Evolutionary conservation across 331 rosid genomes (phyloP), one percentile per base, ranked within the genome.

Genomic region (Pyrus hybrid): DNA sequence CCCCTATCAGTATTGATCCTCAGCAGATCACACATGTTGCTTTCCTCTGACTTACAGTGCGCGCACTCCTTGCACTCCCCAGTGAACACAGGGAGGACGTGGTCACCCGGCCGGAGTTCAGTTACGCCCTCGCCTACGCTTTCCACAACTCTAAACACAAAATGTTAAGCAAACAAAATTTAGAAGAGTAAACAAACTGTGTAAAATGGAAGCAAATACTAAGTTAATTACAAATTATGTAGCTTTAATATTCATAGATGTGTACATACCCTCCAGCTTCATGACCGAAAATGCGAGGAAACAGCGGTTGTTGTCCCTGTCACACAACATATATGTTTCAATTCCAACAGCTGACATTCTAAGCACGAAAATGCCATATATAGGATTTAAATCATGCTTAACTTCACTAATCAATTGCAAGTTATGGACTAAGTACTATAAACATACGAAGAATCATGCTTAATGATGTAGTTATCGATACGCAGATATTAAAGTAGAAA

Each of bases 121-220:
- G 72, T 79, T 30, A 83, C 86, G 7, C 86, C 83, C 66, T 83
- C 86, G 9, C 83, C 86, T 43, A 83, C 81, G 28, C 86, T 76
- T 81, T 83, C 86, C 51, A 83, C 86, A 22, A 79, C 63, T 41
- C 86, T 83, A 51, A 51, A 51, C 57, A 51, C 57, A 51, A 18
- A 17, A 51, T 51, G 57, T 6, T 7, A 51, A 7, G 57, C 57
- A 51, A 51, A 51, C 57, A 17, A 1, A 51, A 51, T 51, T 51
- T 17, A 1, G 57, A 51, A 6, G 2, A 3, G 1, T 18, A 51
- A 7, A 51, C 21, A 51, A 7, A 17, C 57, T 51, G 57, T 4
- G 10, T 51, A 51, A 51, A 51, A 51, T 17, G 57, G 10, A 51
- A 17, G 57, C 21, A 7, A 51, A 17, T 51, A 18, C 57, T 7